Evolutionary conservation across 225 moss, liverwort and hornwort species (phyloP).

Genomic region (Thuidium tamariscinum): DNA sequence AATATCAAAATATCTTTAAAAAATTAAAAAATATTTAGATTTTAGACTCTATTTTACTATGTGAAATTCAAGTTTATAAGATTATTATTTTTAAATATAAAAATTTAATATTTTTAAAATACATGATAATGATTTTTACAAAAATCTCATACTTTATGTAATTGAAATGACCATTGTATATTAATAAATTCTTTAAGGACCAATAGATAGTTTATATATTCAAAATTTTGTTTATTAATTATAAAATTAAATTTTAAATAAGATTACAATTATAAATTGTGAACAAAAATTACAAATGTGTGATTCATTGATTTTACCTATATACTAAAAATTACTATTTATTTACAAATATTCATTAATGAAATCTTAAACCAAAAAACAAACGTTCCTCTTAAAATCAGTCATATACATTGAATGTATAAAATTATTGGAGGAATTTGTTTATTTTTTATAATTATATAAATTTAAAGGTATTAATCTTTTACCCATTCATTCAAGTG

Average conservation of each 20-base stretch:
- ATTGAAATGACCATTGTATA: neutral
- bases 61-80: neutral
- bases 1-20: too few species aligned
- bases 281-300: neutral
- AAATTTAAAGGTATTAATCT: neutral
- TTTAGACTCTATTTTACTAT: neutral
- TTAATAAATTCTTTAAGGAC: neutral
- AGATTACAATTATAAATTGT: neutral
- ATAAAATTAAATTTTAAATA: neutral
- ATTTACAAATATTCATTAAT: neutral
- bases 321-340: neutral
- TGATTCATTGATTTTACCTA: neutral
- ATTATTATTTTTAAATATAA: neutral
- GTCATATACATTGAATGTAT: too few species aligned
- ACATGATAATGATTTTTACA: rapidly evolving
- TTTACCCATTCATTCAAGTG: rapidly evolving
- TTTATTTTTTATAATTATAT: too few species aligned
- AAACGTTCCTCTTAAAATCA: neutral
- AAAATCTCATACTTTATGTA: neutral
- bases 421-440: too few species aligned
- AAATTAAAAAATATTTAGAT: neutral
- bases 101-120: neutral
- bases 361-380: neutral
- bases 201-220: neutral
- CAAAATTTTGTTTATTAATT: neutral